phyloP scores from a whole-genome alignment of 2,329 filamentous ascomycete species.

The Penicillium sp. region DNA sequence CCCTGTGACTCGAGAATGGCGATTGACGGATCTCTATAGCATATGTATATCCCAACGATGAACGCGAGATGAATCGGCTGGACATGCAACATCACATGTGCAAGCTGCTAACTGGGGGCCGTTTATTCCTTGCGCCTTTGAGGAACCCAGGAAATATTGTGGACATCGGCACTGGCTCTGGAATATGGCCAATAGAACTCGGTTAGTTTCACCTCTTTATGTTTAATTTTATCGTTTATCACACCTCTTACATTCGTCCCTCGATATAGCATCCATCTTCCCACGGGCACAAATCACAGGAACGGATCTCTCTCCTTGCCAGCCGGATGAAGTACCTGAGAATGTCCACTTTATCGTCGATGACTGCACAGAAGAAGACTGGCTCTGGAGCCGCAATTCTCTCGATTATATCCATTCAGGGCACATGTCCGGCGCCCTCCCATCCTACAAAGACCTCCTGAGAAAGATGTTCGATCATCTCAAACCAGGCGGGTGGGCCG shows the following conservation, averaged over 20 bases:
- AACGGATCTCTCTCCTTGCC: slow-evolving; percentile 71
- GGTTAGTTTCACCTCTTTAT: slow-evolving; percentile 41
- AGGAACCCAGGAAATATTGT: slow-evolving; percentile 54
- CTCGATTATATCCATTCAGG: slow-evolving; percentile 67
- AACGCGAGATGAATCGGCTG: slow-evolving; percentile 59
- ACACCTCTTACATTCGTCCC: slow-evolving; percentile 12
- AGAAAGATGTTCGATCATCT: slow-evolving; percentile 57
- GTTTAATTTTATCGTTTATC: slow-evolving; percentile 20
- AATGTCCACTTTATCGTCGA: slow-evolving; percentile 79
- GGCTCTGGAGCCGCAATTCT: slow-evolving; percentile 56
- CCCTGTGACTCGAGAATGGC: not conserved
- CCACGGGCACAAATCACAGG: slow-evolving; percentile 64
- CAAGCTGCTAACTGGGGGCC: slow-evolving; percentile 51
- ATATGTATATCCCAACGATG: slow-evolving; percentile 58
- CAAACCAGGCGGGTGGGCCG: slow-evolving; percentile 60
- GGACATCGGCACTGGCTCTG: slow-evolving; percentile 65
- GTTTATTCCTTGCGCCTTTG: slow-evolving; percentile 54
- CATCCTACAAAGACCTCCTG: slow-evolving; percentile 62
- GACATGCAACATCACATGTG: slow-evolving; percentile 62
- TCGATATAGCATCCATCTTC: slow-evolving; percentile 47
- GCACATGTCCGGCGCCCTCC: slow-evolving; percentile 62
- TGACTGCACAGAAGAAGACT: slow-evolving; percentile 66
- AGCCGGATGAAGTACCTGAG: slow-evolving; percentile 67
- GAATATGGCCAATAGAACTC: slow-evolving; percentile 73
- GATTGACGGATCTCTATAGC: slow-evolving; percentile 32